phyloP scores from a whole-genome alignment of 441 rosid genomes.

The Brassica balearica region DNA sequence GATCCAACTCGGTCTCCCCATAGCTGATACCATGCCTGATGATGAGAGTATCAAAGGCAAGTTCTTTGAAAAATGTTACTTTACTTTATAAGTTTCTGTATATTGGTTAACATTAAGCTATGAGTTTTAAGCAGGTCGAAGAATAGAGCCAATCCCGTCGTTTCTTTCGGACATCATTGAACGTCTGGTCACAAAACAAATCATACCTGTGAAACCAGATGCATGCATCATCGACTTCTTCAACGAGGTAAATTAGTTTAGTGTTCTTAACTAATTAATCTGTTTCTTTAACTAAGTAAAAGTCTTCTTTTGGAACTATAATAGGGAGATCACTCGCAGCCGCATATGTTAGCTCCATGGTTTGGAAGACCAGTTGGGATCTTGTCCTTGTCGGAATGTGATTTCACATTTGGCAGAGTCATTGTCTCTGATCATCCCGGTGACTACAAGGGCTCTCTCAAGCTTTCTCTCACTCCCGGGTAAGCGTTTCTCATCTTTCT shows the following conservation, averaged over 20 bases:
- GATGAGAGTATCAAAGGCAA: conserved; percentile 74
- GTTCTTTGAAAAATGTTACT: conserved; percentile 22
- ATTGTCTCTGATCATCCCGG: conserved; percentile 71
- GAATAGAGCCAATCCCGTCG: conserved; percentile 75
- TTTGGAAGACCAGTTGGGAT: conserved; percentile 74
- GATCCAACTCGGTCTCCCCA: conserved; percentile 89
- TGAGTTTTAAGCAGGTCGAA: conserved; percentile 55
- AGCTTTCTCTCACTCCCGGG: conserved; percentile 86
- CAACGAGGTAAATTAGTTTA: conserved; percentile 61
- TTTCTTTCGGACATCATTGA: conserved; percentile 79
- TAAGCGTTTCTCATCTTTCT: conserved; percentile 38
- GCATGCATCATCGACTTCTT: conserved; percentile 84
- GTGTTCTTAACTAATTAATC: neutral
- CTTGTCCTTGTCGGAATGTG: conserved; percentile 84
- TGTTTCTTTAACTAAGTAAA: neutral
- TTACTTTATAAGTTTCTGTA: neutral
- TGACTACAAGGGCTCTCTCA: conserved; percentile 82
- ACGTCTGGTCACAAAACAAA: conserved; percentile 62
- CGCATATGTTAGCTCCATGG: conserved; percentile 75
- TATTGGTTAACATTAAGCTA: conserved; percentile 16
- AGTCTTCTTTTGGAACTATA: conserved; percentile 29
- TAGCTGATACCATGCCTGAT: conserved; percentile 74
- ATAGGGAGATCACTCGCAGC: conserved; percentile 95
- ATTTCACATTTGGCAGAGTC: conserved; percentile 77
- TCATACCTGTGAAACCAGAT: conserved; percentile 75